Conservation (phyloP, 495 filamentous ascomycete species). For the Durotheca rogersii region DNA sequence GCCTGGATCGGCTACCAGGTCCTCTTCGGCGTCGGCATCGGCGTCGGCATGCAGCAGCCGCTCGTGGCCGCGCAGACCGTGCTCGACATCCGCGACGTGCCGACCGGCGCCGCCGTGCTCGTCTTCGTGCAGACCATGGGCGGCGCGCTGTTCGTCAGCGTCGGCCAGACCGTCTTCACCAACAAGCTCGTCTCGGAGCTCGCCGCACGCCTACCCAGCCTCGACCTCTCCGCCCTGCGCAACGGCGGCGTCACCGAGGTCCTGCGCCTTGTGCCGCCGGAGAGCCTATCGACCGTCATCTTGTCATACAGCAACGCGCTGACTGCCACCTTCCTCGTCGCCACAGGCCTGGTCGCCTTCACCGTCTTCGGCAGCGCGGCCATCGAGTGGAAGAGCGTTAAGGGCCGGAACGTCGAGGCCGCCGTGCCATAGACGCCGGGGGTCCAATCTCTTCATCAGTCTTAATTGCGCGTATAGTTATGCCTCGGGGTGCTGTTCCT, state of each 20-base stretch:
- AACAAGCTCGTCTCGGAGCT: slow-evolving; percentile 66
- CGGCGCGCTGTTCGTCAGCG: slow-evolving; percentile 71
- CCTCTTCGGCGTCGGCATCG: slow-evolving; percentile 67
- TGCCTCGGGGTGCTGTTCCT: too few relatives aligned
- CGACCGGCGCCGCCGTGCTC: slow-evolving; percentile 66
- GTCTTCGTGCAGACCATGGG: slow-evolving; percentile 73
- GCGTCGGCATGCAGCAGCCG: slow-evolving; percentile 66
- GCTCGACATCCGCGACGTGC: slow-evolving; percentile 61
- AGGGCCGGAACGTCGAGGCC: slow-evolving; percentile 48
- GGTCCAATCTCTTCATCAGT: background rate
- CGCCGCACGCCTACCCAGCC: slow-evolving; percentile 47
- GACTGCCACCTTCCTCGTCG: slow-evolving; percentile 66
- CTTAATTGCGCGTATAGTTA: too few relatives aligned
- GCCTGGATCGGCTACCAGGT: slow-evolving; percentile 81
- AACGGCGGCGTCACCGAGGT: slow-evolving; percentile 68
- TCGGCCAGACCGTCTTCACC: slow-evolving; percentile 76
- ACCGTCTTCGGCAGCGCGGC: slow-evolving; percentile 60
- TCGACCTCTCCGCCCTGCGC: slow-evolving; percentile 54
- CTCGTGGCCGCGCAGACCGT: slow-evolving; percentile 65
- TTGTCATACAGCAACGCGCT: slow-evolving; percentile 71
- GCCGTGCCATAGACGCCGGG: background rate
- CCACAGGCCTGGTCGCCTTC: slow-evolving; percentile 61
- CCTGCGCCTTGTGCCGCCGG: slow-evolving; percentile 46
- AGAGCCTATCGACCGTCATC: slow-evolving; percentile 56
- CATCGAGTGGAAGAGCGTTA: slow-evolving; percentile 80